These are phyloP conservation scores for Coccomyxa sp. DNA, from an alignment of 139 green algal species.

Conservation along the genomic window DNA sequence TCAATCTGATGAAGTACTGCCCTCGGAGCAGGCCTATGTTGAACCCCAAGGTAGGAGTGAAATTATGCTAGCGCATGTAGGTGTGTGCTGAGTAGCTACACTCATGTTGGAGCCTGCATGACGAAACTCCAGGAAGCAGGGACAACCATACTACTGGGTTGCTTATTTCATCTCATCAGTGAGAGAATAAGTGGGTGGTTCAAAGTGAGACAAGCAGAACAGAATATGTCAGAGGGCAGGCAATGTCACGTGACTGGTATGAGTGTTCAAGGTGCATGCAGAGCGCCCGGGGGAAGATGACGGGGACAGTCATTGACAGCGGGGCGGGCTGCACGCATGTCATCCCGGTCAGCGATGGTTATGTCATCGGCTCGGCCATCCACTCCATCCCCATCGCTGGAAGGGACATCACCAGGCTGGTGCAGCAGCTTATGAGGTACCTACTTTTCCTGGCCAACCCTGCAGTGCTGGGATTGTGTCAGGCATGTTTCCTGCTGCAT, in stretches of 20 bases:
- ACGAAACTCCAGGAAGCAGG: no score
- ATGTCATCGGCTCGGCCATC: slow-evolving; percentile 60
- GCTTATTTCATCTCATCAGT: background rate
- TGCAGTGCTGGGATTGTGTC: no score
- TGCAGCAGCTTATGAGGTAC: slow-evolving; percentile 49
- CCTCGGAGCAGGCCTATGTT: no score
- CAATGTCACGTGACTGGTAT: no score
- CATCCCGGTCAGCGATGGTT: slow-evolving; percentile 77
- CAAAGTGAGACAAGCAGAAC: no score
- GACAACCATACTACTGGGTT: background rate
- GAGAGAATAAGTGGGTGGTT: background rate
- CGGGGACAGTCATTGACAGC: slow-evolving; percentile 71
- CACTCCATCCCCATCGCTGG: slow-evolving; percentile 69
- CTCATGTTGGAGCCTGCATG: no score
- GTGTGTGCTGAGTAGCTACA: no score
- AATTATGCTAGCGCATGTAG: background rate
- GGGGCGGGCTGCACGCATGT: slow-evolving; percentile 74
- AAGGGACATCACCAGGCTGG: slow-evolving; percentile 41
- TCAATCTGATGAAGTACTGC: background rate
- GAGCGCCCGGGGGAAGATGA: slow-evolving; percentile 34
- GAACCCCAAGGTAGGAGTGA: background rate
- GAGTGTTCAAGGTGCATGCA: slow-evolving; percentile 6
- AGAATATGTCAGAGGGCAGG: no score
- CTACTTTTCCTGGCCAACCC: no score
- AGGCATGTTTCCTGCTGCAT: background rate